Base-by-base conservation (phyloP, 225 moss, liverwort and hornwort genomes). In the Physcomitrium patens region DNA sequence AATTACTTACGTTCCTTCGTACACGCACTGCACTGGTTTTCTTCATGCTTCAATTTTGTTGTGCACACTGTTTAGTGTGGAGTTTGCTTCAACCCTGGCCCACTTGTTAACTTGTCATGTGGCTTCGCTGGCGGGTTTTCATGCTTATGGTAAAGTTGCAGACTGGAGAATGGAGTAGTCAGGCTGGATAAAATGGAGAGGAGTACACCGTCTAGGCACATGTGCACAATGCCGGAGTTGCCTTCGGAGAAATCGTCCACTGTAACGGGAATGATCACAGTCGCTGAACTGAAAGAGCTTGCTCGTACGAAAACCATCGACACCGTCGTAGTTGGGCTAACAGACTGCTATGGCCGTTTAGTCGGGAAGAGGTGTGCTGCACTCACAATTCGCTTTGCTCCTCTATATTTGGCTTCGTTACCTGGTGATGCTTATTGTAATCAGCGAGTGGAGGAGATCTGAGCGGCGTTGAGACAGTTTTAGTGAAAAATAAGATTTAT, bases 271-370 rank as follows among this genome's bases (percentile, higher is more conserved):
- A 81, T 91, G 91, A 74, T 97, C 27, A 97, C 91, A 31, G 81
- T 91, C 8, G 67, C 72, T 16, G 73, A 89, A 53, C 74, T 97
- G 8, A 80, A 64, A 62, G 73, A 74, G 41, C 87, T 91, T 1
- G 89, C 86, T 47, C 52, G 78, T 12, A 57, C 72, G 1, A 86
- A 80, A 3, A 28, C 70, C 31, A 89, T 97, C 19, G 93, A 97
- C 43, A 97, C 97, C 1, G 80, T 97, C 44, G 49, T 97, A 4
- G 93, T 94, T n/a, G 97, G 92, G 20, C 76, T 97, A 18, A 97
- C 87, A 46, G 97, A 97, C 77, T 94, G 94, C 80, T 97, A 97
- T 62, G 97, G 97, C 46, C 94, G 97, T 3, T 82, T 94, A 2
- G 90, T 97, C 53, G 97, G 97, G 0, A 97, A 97, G 64, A 90